These are phyloP conservation scores for Colletotrichum lini DNA, from an alignment of 2,329 filamentous ascomycete genomes.

Conservation along the genomic window DNA sequence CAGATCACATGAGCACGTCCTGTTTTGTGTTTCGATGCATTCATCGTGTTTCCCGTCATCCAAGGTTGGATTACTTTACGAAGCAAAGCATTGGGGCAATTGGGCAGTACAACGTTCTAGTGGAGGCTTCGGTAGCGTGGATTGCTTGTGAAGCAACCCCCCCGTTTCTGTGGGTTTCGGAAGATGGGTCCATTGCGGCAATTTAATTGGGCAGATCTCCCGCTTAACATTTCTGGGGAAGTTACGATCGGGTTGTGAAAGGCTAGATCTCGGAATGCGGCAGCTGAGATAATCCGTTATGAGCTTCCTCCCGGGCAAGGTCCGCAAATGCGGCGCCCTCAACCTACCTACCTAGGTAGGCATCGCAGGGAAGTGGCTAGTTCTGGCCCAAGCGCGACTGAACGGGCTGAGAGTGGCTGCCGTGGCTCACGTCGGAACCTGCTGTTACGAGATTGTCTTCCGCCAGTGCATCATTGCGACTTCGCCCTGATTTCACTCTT, in stretches of 20 bases:
- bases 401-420: constrained; percentile 32
- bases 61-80: not conserved
- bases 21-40: too few relatives aligned
- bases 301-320: not conserved
- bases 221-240: constrained; percentile 33
- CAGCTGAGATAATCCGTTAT: constrained; percentile 23
- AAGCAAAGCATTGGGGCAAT: constrained; percentile 11
- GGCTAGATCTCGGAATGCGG: constrained; percentile 29
- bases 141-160: not conserved
- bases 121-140: constrained; percentile 31
- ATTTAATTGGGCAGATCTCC: constrained; percentile 38
- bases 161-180: constrained; percentile 8
- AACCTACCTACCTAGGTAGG: not conserved
- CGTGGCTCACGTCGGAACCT: constrained; percentile 15
- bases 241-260: constrained; percentile 31
- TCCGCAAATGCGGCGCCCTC: constrained; percentile 12
- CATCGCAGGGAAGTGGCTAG: constrained; percentile 30
- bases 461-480: constrained; percentile 34
- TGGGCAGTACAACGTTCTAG: not conserved
- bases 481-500: constrained; percentile 16
- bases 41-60: not conserved
- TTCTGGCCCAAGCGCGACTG: constrained; percentile 32
- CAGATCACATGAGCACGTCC: not conserved
- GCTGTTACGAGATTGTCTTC: constrained; percentile 38
- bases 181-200: constrained; percentile 4